A percentile compares a stretch with the other conserved stretches of the same genome.
These are phyloP conservation scores for Kwoniella heveanensis DNA, from an alignment of 768 basidiomycete species.

Conservation along the genomic window DNA sequence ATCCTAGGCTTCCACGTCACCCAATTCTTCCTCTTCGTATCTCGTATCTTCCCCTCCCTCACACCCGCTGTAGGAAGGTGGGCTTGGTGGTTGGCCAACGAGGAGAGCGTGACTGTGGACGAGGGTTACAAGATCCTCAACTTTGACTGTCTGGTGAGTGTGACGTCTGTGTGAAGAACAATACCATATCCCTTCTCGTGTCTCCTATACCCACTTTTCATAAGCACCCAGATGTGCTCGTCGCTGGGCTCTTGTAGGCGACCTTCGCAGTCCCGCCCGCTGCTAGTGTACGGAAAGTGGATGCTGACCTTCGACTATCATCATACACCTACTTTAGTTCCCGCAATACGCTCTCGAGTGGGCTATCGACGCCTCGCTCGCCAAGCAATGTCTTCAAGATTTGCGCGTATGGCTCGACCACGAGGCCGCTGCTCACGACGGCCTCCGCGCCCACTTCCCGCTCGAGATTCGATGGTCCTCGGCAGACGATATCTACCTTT, in stretches of 20 bases:
- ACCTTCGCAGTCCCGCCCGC: too few relatives aligned
- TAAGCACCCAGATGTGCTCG: too few relatives aligned
- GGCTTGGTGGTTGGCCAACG: conserved; percentile 65
- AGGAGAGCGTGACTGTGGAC: conserved; percentile 67
- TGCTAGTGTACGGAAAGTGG: too few relatives aligned
- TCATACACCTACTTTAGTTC: conserved; percentile 62
- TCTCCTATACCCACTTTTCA: too few relatives aligned
- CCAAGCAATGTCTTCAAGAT: conserved; percentile 69
- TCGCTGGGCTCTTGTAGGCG: too few relatives aligned
- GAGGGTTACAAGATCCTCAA: conserved; percentile 85
- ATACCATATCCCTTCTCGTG: too few relatives aligned
- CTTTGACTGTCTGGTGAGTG: conserved; percentile 82
- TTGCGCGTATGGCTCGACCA: conserved; percentile 70
- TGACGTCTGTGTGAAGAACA: background rate
- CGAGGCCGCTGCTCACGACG: conserved; percentile 69
- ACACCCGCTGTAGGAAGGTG: conserved; percentile 64
- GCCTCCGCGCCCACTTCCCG: conserved; percentile 85
- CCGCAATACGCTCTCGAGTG: conserved; percentile 94
- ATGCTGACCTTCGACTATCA: background rate
- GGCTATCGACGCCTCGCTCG: conserved; percentile 75
- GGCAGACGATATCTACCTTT: conserved; percentile 90
- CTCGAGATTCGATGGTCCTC: conserved; percentile 89
- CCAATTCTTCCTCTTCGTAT: conserved; percentile 79
- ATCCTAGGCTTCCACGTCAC: conserved; percentile 78
- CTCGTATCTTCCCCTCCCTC: conserved; percentile 66